phyloP scores from a whole-genome alignment of 306 rosid genomes.

The Pyrus betulifolia region DNA sequence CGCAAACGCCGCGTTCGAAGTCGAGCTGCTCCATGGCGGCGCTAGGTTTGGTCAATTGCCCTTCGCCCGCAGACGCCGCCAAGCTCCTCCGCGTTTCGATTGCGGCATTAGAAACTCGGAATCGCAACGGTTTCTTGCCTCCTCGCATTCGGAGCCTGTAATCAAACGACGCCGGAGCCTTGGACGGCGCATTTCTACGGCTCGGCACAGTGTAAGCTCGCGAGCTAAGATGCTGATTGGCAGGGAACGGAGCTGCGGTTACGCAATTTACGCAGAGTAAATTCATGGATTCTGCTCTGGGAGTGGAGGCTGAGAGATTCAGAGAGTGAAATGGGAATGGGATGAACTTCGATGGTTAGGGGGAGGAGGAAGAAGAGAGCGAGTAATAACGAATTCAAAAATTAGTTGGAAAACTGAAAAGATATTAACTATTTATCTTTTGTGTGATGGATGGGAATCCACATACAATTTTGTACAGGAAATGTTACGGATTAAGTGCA shows the following conservation, averaged over 20 bases:
- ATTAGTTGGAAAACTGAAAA: background rate
- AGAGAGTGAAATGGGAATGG: background rate
- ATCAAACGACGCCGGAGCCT: background rate
- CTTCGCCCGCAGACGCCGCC: no score
- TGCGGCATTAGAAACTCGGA: conserved; percentile 30
- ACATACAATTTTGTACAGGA: background rate
- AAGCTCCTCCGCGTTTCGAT: conserved; percentile 15
- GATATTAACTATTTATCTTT: background rate
- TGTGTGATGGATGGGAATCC: conserved; percentile 13
- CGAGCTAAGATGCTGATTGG: conserved; percentile 1
- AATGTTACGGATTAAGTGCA: background rate
- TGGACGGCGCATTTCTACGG: background rate
- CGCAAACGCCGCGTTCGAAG: conserved; percentile 92
- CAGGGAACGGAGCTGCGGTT: conserved; percentile 14
- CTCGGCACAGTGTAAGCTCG: background rate
- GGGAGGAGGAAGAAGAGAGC: background rate
- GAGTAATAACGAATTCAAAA: background rate
- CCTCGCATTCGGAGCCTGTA: conserved; percentile 11
- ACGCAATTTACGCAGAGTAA: conserved; percentile 27
- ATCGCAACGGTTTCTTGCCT: conserved; percentile 1
- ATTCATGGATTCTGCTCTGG: conserved; percentile 32
- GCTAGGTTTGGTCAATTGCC: conserved; percentile 33
- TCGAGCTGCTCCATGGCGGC: conserved; percentile 91
- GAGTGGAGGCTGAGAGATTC: background rate
- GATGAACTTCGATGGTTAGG: background rate